Evolutionary conservation across 345 rosid genomes (phyloP), one percentile per base, ranked within the genome.

Genomic region (Gossypium turneri): DNA sequence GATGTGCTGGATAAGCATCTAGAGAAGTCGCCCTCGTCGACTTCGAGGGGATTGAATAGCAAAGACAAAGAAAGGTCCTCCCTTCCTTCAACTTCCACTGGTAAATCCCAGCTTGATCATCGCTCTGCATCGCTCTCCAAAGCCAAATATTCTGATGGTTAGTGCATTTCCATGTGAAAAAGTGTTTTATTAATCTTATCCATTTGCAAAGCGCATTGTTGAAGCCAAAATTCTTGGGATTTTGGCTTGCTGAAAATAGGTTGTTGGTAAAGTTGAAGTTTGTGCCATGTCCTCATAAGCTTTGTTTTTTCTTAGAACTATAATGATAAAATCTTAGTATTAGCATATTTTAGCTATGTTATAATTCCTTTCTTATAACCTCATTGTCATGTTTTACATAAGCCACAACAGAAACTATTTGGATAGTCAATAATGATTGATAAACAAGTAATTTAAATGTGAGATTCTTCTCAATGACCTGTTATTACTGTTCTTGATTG

Each of bases 1-100:
- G 94, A 90, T 79, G 97, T 91, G 64, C 87, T 94, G 76, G 98
- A 94, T 75, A 92, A 89, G 85, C 97, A 94, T 70, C 85, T 94
- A 1, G 94, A 89, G 88, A 94, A 92, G 87, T 85, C 93, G 3
- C 90, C 97, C 38, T 92, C 97, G 51, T 92, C 96, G 20, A 90
- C 98, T 74, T 91, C 98, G 29, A 86, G 94, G 78, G 86, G 77
- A 69, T 77, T 88, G 84, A 79, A 77, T 72, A 82, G 80, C 75
- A 90, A 87, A 81, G 97, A 90, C 53, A 87, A 85, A 70, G 92
- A 85, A 52, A 81, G 84, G 45, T 75, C 83, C 77, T 82, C 94
- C 12, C 76, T 86, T 24, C 94, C 97, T 2, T 94, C 96, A 15
- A 90, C 93, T 79, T 89, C 97, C 22, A 64, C 90, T 2, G 85